Evolutionary conservation across 2,329 filamentous ascomycete species (phyloP).

Genomic region (Stagonosporopsis cucurbitacearum): DNA sequence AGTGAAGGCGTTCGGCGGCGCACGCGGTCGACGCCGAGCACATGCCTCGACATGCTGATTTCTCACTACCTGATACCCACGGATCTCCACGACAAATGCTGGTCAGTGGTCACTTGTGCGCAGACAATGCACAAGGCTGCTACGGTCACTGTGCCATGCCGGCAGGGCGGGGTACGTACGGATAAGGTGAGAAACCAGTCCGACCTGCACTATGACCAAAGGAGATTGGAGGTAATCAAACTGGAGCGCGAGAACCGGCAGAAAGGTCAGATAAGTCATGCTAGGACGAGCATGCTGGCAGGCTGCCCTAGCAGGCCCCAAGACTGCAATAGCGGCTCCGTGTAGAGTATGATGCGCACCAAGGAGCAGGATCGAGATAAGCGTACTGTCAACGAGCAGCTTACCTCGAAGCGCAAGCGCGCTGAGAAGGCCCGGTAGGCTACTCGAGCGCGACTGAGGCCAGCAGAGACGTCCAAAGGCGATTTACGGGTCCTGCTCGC

Average conservation of each 20-base stretch:
- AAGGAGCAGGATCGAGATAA: slow-evolving; percentile 6
- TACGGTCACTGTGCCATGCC: slow-evolving; percentile 12
- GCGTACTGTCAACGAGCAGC: slow-evolving; percentile 9
- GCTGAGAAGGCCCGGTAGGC: slow-evolving; percentile 18
- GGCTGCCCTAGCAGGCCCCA: slow-evolving; percentile 10
- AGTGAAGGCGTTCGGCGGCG: not conserved
- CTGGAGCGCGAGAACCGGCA: slow-evolving; percentile 34
- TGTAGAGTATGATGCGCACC: slow-evolving; percentile 11
- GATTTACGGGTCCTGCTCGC: slow-evolving; percentile 29
- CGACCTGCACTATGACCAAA: slow-evolving; percentile 21
- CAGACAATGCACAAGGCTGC: slow-evolving; percentile 10
- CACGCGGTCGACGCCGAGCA: not conserved
- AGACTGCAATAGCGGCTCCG: slow-evolving; percentile 14
- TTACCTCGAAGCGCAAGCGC: slow-evolving; percentile 15
- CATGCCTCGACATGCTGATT: no score
- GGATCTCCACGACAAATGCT: not conserved
- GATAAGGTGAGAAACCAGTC: slow-evolving; percentile 21
- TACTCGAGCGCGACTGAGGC: slow-evolving; percentile 15
- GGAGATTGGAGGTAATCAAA: slow-evolving; percentile 27
- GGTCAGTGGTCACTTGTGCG: slow-evolving; percentile 16
- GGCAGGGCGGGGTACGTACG: slow-evolving; percentile 23
- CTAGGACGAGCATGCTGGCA: slow-evolving; percentile 18
- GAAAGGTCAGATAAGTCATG: slow-evolving; percentile 27
- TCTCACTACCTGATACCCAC: no score
- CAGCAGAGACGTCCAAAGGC: slow-evolving; percentile 12